These are phyloP conservation scores for Phytophthora lateralis DNA, from an alignment of 352 stramenopile species.

Conservation along the genomic window DNA sequence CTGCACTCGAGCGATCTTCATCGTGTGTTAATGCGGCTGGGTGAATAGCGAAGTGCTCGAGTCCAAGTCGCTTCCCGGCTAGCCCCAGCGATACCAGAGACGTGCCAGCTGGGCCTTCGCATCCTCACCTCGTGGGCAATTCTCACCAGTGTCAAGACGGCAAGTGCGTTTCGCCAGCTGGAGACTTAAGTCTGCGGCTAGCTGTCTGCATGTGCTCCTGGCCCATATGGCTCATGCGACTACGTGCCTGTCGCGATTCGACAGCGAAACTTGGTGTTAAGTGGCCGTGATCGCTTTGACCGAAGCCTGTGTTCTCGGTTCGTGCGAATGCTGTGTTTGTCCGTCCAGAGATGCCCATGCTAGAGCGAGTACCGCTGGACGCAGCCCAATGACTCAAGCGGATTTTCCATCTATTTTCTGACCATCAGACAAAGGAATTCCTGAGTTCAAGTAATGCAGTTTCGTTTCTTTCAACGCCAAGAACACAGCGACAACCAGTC, in stretches of 20 bases:
- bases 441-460: no score
- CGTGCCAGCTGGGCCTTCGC: constrained; percentile 19
- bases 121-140: constrained; percentile 29
- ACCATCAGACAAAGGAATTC: constrained; percentile 8
- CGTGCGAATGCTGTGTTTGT: background rate
- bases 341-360: constrained; percentile 11
- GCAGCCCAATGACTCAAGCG: constrained; percentile 7
- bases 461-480: background rate
- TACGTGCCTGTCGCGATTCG: constrained; percentile 22
- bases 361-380: constrained; percentile 16
- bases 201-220: constrained; percentile 7
- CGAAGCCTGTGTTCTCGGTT: background rate
- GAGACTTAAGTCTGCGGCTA: constrained; percentile 18
- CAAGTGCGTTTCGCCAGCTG: constrained; percentile 22
- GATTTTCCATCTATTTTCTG: constrained; percentile 31
- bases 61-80: constrained; percentile 2
- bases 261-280: constrained; percentile 5
- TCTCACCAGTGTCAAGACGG: constrained; percentile 15
- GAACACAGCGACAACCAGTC: background rate
- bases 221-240: constrained; percentile 25
- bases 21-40: constrained; percentile 18
- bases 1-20: constrained; percentile 8
- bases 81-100: constrained; percentile 13
- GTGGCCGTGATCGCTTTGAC: constrained; percentile 11
- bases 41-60: constrained; percentile 17